Evolutionary conservation across 331 rosid species (phyloP), one percentile per base, ranked within the genome.

Genomic region (Saraca asoca): DNA sequence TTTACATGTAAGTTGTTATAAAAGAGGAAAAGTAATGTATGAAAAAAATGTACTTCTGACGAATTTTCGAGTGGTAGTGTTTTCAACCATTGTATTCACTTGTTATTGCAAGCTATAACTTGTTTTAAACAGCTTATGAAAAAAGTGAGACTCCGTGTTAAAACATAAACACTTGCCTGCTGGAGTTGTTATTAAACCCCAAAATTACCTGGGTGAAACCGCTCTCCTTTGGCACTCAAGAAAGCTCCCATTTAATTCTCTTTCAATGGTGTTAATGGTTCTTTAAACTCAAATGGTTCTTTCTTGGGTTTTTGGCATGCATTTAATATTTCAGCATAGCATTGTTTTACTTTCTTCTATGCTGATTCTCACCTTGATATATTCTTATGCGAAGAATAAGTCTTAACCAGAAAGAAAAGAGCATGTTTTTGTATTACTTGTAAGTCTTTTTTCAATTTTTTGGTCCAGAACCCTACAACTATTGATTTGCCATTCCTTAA

Each of bases 211-310:
- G 11, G 11, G 11, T 10, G 46, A 42, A 42, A 42, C 46, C n/a
- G 12, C 46, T 42, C 11, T 42, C 12, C 46, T 42, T 42, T 37
- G 9, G 5, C 12, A 5, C 46, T 3, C 3, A 42, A 42, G 46
- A 42, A 42, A 1, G 13, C 13, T 11, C 46, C 10, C 31, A 24
- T 24, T 24, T 37, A 34, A 37, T 37, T 5, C 41, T 37, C 5
- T 8, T 37, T 8, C 9, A 5, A 37, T 1, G 41, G 7, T 37
- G 41, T 37, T 48, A 70, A 59, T 48, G 7, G 4, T 59, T 37
- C 7, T 70, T 49, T 50, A 59, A 41, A 58, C 11, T 46, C 12
- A 17, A 12, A 56, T 17, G 35, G 19, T 60, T 70, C 56, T 19
- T 58, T 43, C 53, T 71, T 18, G 14, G 37, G 14, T 37, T 51